phyloP scores from a whole-genome alignment of 371 early-diverging fungal genomes.

The Hamiltosporidium tvaerminnensis region DNA sequence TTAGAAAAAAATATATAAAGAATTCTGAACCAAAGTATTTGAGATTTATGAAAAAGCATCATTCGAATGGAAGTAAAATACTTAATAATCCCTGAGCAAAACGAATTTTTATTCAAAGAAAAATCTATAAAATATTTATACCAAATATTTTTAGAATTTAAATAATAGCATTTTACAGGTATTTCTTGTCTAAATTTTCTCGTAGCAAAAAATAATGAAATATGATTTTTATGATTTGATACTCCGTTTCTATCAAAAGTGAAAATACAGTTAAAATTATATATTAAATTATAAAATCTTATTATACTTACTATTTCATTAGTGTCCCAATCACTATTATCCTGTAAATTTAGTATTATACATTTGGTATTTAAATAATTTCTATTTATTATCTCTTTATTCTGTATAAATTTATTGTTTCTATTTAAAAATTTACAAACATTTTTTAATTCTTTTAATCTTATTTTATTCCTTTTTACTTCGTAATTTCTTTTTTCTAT shows the following conservation, averaged over 20 bases:
- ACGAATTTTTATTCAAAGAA: neutral
- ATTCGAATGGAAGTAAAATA: slow-evolving; percentile 55
- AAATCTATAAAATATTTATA: slow-evolving; percentile 14
- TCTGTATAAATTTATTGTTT: neutral
- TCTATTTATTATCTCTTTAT: neutral
- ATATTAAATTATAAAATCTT: slow-evolving; percentile 2
- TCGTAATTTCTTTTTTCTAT: slow-evolving; percentile 63
- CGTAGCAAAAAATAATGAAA: slow-evolving; percentile 62
- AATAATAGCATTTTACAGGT: slow-evolving; percentile 51
- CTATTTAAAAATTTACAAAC: slow-evolving; percentile 24
- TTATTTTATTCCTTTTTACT: slow-evolving; percentile 55
- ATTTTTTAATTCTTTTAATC: slow-evolving; percentile 25
- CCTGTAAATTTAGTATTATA: slow-evolving; percentile 25
- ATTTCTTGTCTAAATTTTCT: slow-evolving; percentile 49
- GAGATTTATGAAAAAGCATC: slow-evolving; percentile 68
- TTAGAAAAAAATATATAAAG: slow-evolving; percentile 74
- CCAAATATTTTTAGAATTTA: slow-evolving; percentile 56
- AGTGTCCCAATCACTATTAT: slow-evolving; percentile 31
- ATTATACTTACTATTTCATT: slow-evolving; percentile 17
- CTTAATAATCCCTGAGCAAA: slow-evolving; percentile 11
- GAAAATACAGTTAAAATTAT: slow-evolving; percentile 55
- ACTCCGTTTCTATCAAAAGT: slow-evolving; percentile 81
- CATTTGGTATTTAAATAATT: slow-evolving; percentile 29
- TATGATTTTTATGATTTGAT: slow-evolving; percentile 78
- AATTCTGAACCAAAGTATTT: slow-evolving; percentile 82